Conservation (phyloP, 2,329 filamentous ascomycete species). For the Huntiella moniliformis region DNA sequence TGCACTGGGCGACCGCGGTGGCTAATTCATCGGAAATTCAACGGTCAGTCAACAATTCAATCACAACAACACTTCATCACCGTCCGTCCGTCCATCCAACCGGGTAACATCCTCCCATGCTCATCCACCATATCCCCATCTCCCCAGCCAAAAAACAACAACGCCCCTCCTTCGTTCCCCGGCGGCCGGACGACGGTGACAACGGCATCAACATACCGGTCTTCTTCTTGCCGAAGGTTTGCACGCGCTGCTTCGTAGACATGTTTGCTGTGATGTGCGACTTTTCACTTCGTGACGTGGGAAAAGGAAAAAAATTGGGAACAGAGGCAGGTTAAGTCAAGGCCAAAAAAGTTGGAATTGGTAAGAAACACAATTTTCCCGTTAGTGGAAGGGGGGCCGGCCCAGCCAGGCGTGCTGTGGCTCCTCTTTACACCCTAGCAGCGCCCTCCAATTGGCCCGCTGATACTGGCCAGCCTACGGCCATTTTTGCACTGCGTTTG, state of each 20-base stretch:
- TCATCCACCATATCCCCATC: not conserved
- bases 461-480: constrained; percentile 3
- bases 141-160: not conserved
- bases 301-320: constrained; percentile 12
- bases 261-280: constrained; percentile 34
- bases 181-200: not conserved
- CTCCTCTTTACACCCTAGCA: constrained; percentile 9
- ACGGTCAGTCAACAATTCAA: constrained; percentile 1
- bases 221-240: constrained; percentile 99
- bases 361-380: constrained; percentile 11
- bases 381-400: constrained; percentile 1
- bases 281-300: constrained; percentile 14
- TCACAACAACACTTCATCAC: too few species aligned
- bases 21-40: constrained; percentile 18
- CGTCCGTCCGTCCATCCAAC: not conserved
- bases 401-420: constrained; percentile 6
- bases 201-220: constrained; percentile 27
- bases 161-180: too few species aligned
- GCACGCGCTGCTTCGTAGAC: constrained; percentile 64
- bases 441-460: constrained; percentile 8
- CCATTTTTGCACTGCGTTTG: constrained; percentile 12
- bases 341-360: constrained; percentile 12
- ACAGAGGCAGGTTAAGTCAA: constrained; percentile 11
- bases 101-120: not conserved
- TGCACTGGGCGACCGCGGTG: constrained; percentile 80